phyloP scores from a whole-genome alignment of 345 rosid species.

The Arabis alpina region DNA sequence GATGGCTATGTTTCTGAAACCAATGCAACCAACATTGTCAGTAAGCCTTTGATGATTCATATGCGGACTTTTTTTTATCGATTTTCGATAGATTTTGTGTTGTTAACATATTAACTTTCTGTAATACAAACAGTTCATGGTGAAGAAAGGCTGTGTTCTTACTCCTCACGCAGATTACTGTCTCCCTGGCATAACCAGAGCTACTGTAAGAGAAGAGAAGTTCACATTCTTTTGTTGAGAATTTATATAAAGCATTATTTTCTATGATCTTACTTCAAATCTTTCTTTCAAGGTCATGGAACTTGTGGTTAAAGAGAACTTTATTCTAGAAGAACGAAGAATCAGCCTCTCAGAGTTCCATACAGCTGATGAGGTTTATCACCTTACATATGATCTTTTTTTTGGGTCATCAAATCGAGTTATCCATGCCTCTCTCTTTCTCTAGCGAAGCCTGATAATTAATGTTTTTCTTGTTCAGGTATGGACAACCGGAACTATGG shows the following conservation, averaged over 20 bases:
- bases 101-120: background rate
- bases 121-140: slow-evolving; percentile 59
- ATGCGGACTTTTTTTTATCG: background rate
- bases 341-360: slow-evolving; percentile 88
- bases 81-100: background rate
- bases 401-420: background rate
- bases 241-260: background rate
- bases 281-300: slow-evolving; percentile 69
- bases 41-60: slow-evolving; percentile 31
- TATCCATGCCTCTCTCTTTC: background rate
- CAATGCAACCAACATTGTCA: slow-evolving; percentile 88
- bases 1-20: slow-evolving; percentile 90
- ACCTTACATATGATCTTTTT: slow-evolving; percentile 3
- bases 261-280: background rate
- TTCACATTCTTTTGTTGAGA: slow-evolving; percentile 3
- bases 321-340: slow-evolving; percentile 68
- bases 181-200: slow-evolving; percentile 90
- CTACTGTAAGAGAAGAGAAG: slow-evolving; percentile 55
- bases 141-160: slow-evolving; percentile 80
- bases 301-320: slow-evolving; percentile 67
- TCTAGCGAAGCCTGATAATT: background rate
- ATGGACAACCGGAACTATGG: slow-evolving; percentile 95
- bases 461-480: slow-evolving; percentile 49
- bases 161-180: slow-evolving; percentile 94
- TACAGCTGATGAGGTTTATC: slow-evolving; percentile 79